Conservation (phyloP, 2,329 filamentous ascomycete species). For the Salinomyces thailandicus region DNA sequence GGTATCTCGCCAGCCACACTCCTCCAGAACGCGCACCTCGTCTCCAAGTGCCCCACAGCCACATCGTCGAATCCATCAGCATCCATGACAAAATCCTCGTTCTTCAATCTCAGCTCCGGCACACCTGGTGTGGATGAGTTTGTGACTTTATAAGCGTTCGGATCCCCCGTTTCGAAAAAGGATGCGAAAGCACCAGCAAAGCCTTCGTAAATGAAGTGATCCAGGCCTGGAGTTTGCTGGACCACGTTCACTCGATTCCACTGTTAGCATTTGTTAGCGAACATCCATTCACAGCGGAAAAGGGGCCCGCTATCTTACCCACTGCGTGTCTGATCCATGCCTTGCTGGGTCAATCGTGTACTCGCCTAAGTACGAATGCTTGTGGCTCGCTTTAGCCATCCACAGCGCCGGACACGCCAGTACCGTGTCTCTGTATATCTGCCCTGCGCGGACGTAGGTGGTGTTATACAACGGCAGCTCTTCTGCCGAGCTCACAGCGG, state of each 20-base stretch:
- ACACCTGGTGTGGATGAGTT: slow-evolving; percentile 34
- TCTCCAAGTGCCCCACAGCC: slow-evolving; percentile 30
- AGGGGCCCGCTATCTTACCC: slow-evolving; percentile 14
- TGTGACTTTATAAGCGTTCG: slow-evolving; percentile 48
- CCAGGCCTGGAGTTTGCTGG: slow-evolving; percentile 32
- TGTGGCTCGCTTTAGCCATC: slow-evolving; percentile 34
- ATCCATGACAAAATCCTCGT: slow-evolving; percentile 43
- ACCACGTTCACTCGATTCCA: slow-evolving; percentile 48
- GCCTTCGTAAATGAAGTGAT: slow-evolving; percentile 46
- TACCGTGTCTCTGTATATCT: slow-evolving; percentile 49
- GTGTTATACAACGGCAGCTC: slow-evolving; percentile 44
- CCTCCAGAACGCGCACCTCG: slow-evolving; percentile 46
- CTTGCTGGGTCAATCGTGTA: slow-evolving; percentile 50
- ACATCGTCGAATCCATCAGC: slow-evolving; percentile 36
- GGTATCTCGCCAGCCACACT: slow-evolving; percentile 37
- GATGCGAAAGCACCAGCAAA: slow-evolving; percentile 50
- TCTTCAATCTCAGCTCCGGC: slow-evolving; percentile 31
- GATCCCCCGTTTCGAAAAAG: slow-evolving; percentile 50
- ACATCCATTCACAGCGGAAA: slow-evolving; percentile 28
- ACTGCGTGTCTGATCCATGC: slow-evolving; percentile 49
- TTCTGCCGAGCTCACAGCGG: slow-evolving; percentile 38
- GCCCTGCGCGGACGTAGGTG: slow-evolving; percentile 42
- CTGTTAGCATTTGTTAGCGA: slow-evolving; percentile 10
- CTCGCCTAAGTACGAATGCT: slow-evolving; percentile 45
- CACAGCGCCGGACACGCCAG: slow-evolving; percentile 52